phyloP scores from a whole-genome alignment of 495 filamentous ascomycete species.

The Aspergillus biplanus region DNA sequence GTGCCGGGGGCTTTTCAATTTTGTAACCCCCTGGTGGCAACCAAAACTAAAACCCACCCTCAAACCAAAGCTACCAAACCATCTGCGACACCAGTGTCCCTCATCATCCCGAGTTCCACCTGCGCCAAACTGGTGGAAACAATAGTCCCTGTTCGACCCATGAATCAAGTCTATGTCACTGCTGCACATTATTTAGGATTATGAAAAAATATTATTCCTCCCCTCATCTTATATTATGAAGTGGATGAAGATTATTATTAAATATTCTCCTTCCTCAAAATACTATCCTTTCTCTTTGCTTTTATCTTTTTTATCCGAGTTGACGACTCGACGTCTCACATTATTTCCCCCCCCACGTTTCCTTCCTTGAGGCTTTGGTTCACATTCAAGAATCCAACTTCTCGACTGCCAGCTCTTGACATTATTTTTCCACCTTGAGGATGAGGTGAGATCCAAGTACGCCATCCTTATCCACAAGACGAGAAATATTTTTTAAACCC shows the following conservation, averaged over 20 bases:
- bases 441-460: conserved; percentile 13
- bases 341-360: conserved; percentile 11
- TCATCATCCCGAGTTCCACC: conserved; percentile 23
- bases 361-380: not conserved
- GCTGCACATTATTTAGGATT: not conserved
- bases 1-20: not conserved
- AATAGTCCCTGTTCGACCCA: conserved; percentile 25
- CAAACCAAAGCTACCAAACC: not conserved
- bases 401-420: not conserved
- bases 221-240: conserved; percentile 5
- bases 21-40: conserved; percentile 18
- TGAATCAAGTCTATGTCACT: conserved; percentile 21
- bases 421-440: not conserved
- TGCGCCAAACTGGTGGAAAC: conserved; percentile 29
- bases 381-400: not conserved
- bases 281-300: conserved; percentile 5
- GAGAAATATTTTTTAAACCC: no score
- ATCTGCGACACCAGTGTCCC: conserved; percentile 25
- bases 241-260: conserved; percentile 1
- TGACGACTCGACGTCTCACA: conserved; percentile 19
- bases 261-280: not conserved
- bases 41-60: conserved; percentile 1
- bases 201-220: not conserved
- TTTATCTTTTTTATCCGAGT: conserved; percentile 12
- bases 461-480: not conserved